Base-by-base conservation (phyloP, 1,139 yeast species). In the Kluyveromyces sp. region DNA sequence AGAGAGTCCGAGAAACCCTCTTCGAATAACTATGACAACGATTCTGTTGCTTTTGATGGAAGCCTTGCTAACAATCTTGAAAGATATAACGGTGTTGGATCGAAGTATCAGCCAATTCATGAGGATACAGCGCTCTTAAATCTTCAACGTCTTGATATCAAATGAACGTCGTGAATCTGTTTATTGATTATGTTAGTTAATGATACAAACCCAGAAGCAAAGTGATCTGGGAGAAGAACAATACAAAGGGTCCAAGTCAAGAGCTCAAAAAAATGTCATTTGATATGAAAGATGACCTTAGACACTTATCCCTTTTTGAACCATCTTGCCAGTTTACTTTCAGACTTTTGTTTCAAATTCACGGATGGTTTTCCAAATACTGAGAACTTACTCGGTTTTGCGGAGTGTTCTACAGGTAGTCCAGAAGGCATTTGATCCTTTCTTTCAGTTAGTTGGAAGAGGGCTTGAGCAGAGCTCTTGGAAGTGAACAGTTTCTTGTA, bases 401-500 rank as follows among this genome's bases (percentile, higher is more conserved):
- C 25, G 4, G n/a, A 16, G 3, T 18, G 7, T 35, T 35, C 39
- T n/a, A n/a, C 39, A 3, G 19, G 4, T 6, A 30, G 12, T 7
- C 18, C 31, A 4, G 11, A 8, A 6, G 12, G 31, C 20, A 20
- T 25, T 8, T 25, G 31, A 16, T 35, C 31, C 13, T 22, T 35
- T 1, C 16, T 35, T 22, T 35, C 39, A 12, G 31, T n/a, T 4
- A 15, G 12, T 7, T 13, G 12, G 18, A 38, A 38, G 17, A 38
- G 32, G 12, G n/a, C 19, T 13, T 38, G 35, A 12, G 36, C 31
- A 12, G 41, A 11, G 6, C 8, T 19, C 7, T 17, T 20, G 18
- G 31, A 31, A 12, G 13, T 30, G 38, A 48, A 50, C 11, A 53
- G 41, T 31, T 45, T 51, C 11, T 26, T 36, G 18, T 43, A 33